Base-by-base conservation (phyloP, 495 filamentous ascomycete genomes). In the Xylaria venustula region DNA sequence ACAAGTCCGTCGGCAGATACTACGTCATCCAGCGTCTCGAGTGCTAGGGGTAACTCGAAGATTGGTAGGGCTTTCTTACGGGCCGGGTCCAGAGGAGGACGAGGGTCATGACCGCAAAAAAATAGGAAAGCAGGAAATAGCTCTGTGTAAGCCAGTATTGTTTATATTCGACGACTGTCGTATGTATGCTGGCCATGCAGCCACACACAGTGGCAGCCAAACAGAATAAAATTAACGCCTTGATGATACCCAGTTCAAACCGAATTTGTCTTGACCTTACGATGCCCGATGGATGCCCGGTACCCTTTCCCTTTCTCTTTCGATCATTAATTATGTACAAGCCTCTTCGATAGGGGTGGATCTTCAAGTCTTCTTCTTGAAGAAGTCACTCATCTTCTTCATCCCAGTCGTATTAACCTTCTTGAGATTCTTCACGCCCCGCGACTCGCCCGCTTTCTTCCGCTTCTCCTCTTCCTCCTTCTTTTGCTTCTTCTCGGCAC, bases 351-450 rank as follows among this genome's bases (percentile, higher is more conserved):
- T 51, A 4, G 40, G 50, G 12, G 5, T 44, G 6, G 11, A 23
- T 34, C 12, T 32, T 62, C 15, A n/a, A 3, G 23, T 45, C 51
- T 85, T 87, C 78, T 93, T 97, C 37, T 81, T 83, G 72, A 98
- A 98, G 72, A 98, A 98, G 61, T 87, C 84, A 64, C 91, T 97
- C 86, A 98, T 84, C 81, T 97, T 98, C 81, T 90, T 91, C 94
- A 99, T 99, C 25, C 94, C 95, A 15, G 68, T 84, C 0, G 87
- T 91, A 71, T 97, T 89, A 14, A 90, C 93, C 77, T 97, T 98
- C 71, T 88, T 88, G 67, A 99, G 68, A 40, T 93, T 81, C 65
- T 82, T 86, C 1, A 96, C 85, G 0, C 83, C 92, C 19, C 84
- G 79, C 63, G 88, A 93, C 75, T 90, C 83, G 14, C 80, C 79